Base-by-base conservation (phyloP, 2,329 filamentous ascomycete genomes). In the Clonostachys chloroleuca region DNA sequence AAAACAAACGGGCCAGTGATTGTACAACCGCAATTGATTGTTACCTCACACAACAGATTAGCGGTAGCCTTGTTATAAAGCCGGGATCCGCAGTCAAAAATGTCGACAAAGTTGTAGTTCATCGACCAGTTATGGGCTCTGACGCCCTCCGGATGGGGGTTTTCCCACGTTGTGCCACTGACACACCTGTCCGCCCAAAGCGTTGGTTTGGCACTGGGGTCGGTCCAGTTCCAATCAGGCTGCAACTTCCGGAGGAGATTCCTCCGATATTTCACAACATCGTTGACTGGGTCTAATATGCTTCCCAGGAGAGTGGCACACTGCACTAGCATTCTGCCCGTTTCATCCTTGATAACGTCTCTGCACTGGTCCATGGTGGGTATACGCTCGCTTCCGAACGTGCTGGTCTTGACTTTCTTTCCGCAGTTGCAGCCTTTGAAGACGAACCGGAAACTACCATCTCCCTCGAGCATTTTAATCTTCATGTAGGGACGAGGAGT, bases 351-450 rank as follows among this genome's bases (percentile, higher is more conserved):
- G 13, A 40, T 24, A 10, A 50, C 36, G 14, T 44, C 33, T 12
- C 18, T 36, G 5, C 45, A 42, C n/a, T 45, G 42, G 33, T 47
- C 48, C 30, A 47, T n/a, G 3, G 43, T 50, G 8, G 45, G 48
- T n/a, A 50, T 50, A 5, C 18, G 48, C 37, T 49, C 45, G 12
- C 33, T 47, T 12, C 41, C 47, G 41, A 49, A 47, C n/a, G 13
- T 37, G 24, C 45, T 47, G 5, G 47, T 45, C 34, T 40, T 49
- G 14, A 51, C 17, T 17, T 45, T 35, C 42, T 49, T 51, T 5
- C 49, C 47, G 35, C 49, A 51, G 47, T 51, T 51, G 44, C 49
- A 51, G 36, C 49, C 49, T 16, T 44, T 46, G 47, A 51, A 51
- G 18, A 34, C 34, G 41, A 51, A 51, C 13, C 47, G 44, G 30